Evolutionary conservation across 2,329 filamentous ascomycete species (phyloP), one percentile per base, ranked within the genome.

Genomic region (Fusarium pininemorale): DNA sequence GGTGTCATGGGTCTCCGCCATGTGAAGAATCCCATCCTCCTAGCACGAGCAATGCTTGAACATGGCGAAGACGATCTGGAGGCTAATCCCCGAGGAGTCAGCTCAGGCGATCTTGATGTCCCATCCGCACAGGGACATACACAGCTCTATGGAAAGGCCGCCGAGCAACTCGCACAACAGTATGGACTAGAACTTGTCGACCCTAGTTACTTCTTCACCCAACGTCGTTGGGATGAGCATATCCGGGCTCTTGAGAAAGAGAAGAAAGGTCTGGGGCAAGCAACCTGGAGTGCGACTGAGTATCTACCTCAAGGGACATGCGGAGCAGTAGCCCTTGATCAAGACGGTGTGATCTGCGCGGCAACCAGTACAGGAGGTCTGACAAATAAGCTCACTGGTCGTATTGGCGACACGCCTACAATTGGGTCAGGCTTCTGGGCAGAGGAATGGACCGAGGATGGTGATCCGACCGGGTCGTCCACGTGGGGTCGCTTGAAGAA

Each of bases 391-490:
- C 83, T 96, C 62, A 93, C 93, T 0, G 95, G 94, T 1, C 87
- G 95, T 26, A 92, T 97, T 72, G 95, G 95, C 1, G 95, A 98
- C 80, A 98, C 95, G 16, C 94, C 95, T 0, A 92, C 92, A 0
- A 84, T 95, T 1, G 95, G 95, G 1, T 93, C 94, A 2, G 95
- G 95, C 0, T 98, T 95, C 81, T 98, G 94, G 94, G 94, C 95
- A 0, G 95, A 97, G 80, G 90, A 95, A 75, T 97, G 94, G 94
- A 82, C 83, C 13, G 88, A 91, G 63, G 82, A 85, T 5, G 81
- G 81, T 4, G 81, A 83, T 42, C 77, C 81, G 12, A 82, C 79
- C 14, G 56, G 61, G 7, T 22, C 44, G 20, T 66, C 58, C 7
- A 28, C n/a, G 7, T 75, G 75, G 77, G 59, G 60, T 24, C 55